Percentiles rank a stretch among this genome's conserved stretches.
These are phyloP conservation scores for Termitomyces sp. DNA, from an alignment of 768 basidiomycete genomes.

Conservation along the genomic window DNA sequence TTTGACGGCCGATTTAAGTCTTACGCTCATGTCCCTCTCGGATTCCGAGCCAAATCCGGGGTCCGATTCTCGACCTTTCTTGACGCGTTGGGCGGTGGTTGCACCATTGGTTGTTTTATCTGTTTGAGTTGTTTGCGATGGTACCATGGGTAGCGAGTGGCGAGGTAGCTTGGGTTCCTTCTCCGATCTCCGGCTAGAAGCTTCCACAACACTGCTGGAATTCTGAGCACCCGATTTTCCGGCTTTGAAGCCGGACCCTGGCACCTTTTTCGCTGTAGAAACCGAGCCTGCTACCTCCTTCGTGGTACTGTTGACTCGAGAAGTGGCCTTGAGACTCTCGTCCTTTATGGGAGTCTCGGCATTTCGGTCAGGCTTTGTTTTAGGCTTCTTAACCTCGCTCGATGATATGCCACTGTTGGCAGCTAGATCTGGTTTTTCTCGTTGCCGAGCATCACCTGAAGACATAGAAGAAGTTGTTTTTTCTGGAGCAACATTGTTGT, in stretches of 20 bases:
- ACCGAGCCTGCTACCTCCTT: slow-evolving; percentile 6
- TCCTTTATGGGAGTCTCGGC: slow-evolving; percentile 46
- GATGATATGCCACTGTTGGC: slow-evolving; percentile 47
- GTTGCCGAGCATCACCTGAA: slow-evolving; percentile 7
- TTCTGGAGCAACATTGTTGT: slow-evolving; percentile 11
- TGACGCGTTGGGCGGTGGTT: slow-evolving; percentile 13
- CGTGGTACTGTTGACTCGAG: slow-evolving; percentile 9
- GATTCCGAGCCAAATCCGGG: slow-evolving; percentile 17
- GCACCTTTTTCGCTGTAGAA: slow-evolving; percentile 30
- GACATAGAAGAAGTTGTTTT: slow-evolving; percentile 1
- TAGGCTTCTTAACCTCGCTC: slow-evolving; percentile 44
- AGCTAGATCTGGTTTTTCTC: slow-evolving; percentile 19
- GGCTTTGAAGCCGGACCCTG: slow-evolving; percentile 48
- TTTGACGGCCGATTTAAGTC: slow-evolving; percentile 5
- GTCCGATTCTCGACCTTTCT: slow-evolving; percentile 17
- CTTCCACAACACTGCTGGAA: neutral
- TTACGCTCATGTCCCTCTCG: slow-evolving; percentile 21
- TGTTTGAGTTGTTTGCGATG: slow-evolving; percentile 20
- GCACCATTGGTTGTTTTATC: slow-evolving; percentile 21
- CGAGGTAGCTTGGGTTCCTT: slow-evolving; percentile 20
- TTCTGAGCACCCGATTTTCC: slow-evolving; percentile 29
- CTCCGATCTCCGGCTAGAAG: slow-evolving; percentile 13
- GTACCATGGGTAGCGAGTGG: slow-evolving; percentile 28
- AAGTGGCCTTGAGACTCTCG: slow-evolving; percentile 34
- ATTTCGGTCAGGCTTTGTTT: slow-evolving; percentile 38